Conservation (phyloP, 2,329 filamentous ascomycete genomes). For the Canariomyces notabilis region DNA sequence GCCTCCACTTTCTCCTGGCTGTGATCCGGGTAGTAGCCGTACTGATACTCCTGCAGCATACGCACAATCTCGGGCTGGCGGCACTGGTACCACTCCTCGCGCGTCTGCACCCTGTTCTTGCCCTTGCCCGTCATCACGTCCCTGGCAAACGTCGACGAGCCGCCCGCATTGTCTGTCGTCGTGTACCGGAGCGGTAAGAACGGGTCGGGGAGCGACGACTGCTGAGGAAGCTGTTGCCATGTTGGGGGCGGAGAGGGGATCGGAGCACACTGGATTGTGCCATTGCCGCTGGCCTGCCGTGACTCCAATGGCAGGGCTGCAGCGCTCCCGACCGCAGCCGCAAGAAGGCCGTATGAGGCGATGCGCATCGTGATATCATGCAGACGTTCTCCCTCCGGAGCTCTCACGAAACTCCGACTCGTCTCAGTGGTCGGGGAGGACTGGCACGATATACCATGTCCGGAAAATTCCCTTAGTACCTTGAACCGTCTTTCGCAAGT, state of each 20-base stretch:
- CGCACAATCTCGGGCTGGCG: conserved; percentile 46
- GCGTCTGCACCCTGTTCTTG: conserved; percentile 38
- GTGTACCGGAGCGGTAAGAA: conserved; percentile 39
- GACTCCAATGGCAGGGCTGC: conserved; percentile 1
- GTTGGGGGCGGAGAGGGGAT: conserved; percentile 31
- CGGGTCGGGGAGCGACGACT: conserved; percentile 40
- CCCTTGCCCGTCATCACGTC: conserved; percentile 37
- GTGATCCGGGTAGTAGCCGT: conserved; percentile 47
- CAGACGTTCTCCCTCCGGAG: neutral
- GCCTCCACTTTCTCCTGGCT: conserved; percentile 42
- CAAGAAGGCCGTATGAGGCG: conserved; percentile 3
- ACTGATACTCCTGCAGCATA: conserved; percentile 47
- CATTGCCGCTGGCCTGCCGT: conserved; percentile 9
- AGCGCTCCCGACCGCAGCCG: conserved; percentile 3
- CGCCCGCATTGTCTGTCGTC: conserved; percentile 32
- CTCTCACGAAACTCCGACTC: neutral
- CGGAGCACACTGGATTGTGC: conserved; percentile 22
- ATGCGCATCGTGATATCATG: conserved; percentile 6
- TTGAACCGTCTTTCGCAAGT: neutral
- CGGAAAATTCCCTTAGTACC: neutral
- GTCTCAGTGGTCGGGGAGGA: neutral
- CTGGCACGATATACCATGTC: conserved; percentile 7
- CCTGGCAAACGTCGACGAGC: conserved; percentile 26
- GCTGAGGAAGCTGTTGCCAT: conserved; percentile 33
- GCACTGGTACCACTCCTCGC: conserved; percentile 45